Percentiles rank a stretch among this genome's conserved stretches.
phyloP scores from a whole-genome alignment of 2,329 filamentous ascomycete genomes.

The Botrytis aclada region DNA sequence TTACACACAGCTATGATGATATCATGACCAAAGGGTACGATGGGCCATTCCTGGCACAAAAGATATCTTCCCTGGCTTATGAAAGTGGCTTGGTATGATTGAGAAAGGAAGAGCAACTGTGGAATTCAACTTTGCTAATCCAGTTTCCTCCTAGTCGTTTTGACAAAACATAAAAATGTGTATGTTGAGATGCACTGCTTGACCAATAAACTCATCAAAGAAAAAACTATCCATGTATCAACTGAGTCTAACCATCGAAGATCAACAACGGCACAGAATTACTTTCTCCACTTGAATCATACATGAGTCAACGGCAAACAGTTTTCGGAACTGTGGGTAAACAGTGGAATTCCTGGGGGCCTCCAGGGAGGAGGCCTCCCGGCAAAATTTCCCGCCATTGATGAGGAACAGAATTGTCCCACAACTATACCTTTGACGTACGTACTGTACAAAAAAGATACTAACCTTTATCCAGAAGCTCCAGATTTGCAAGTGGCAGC shows the following conservation, averaged over 20 bases:
- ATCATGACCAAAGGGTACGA: not conserved
- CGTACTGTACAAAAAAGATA: no score
- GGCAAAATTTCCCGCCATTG: no score
- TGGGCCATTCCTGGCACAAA: not conserved
- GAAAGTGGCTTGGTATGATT: not conserved
- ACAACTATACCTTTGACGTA: no score
- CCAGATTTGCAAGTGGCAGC: no score
- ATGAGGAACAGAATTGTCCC: no score
- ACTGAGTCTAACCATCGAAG: not conserved
- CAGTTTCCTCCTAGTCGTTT: not conserved
- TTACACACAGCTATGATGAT: not conserved
- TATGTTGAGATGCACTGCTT: not conserved
- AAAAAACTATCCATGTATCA: not conserved
- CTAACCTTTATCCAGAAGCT: no score
- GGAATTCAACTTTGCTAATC: not conserved
- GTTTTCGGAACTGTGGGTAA: not conserved
- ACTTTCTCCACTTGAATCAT: not conserved
- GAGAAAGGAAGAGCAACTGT: not conserved
- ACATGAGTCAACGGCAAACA: slow-evolving; percentile 1
- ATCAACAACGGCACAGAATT: not conserved
- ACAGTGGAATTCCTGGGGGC: not conserved
- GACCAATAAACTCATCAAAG: not conserved
- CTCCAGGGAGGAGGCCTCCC: not conserved
- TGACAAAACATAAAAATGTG: not conserved
- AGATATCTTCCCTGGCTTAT: not conserved